A percentile compares a stretch with the other conserved stretches of the same genome.
These are phyloP conservation scores for Monosporascus sp. DNA, from an alignment of 2,329 filamentous ascomycete genomes.

Conservation along the genomic window DNA sequence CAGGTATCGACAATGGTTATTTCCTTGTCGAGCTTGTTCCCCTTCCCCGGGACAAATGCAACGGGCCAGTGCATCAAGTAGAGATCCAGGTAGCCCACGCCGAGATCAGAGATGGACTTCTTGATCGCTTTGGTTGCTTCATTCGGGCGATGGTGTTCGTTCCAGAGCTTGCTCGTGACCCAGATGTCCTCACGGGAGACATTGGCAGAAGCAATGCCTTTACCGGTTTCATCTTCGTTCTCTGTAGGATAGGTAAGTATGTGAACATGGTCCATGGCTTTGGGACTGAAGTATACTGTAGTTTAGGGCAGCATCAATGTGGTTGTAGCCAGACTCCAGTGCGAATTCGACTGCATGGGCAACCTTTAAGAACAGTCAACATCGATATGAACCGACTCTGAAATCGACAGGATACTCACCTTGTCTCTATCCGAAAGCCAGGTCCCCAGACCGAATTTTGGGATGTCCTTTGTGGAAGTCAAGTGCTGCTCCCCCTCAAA, in stretches of 20 bases:
- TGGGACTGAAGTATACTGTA: conserved; percentile 15
- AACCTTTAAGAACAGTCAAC: conserved; percentile 10
- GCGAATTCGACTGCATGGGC: conserved; percentile 25
- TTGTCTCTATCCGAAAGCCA: conserved; percentile 24
- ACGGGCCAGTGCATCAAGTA: conserved; percentile 44
- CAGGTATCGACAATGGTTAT: conserved; percentile 43
- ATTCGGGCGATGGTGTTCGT: conserved; percentile 22
- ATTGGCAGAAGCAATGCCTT: conserved; percentile 39
- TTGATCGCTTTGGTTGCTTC: conserved; percentile 40
- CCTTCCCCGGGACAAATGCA: conserved; percentile 27
- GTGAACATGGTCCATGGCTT: neutral
- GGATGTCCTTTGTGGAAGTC: conserved; percentile 17
- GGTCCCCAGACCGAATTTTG: conserved; percentile 23
- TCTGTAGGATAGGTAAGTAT: conserved; percentile 12
- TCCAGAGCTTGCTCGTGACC: conserved; percentile 38
- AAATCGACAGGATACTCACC: conserved; percentile 3
- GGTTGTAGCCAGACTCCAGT: conserved; percentile 21
- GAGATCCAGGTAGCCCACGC: conserved; percentile 45
- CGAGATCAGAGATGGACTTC: conserved; percentile 42
- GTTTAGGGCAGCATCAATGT: conserved; percentile 25
- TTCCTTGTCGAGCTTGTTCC: conserved; percentile 21
- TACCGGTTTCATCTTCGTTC: conserved; percentile 44
- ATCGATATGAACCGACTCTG: neutral
- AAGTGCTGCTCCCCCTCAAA: conserved; percentile 1
- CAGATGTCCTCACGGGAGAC: conserved; percentile 50